Percentiles rank a stretch among this genome's conserved stretches.
Evolutionary conservation across 768 basidiomycete genomes (phyloP).

Genomic region (Cubamyces sp.): DNA sequence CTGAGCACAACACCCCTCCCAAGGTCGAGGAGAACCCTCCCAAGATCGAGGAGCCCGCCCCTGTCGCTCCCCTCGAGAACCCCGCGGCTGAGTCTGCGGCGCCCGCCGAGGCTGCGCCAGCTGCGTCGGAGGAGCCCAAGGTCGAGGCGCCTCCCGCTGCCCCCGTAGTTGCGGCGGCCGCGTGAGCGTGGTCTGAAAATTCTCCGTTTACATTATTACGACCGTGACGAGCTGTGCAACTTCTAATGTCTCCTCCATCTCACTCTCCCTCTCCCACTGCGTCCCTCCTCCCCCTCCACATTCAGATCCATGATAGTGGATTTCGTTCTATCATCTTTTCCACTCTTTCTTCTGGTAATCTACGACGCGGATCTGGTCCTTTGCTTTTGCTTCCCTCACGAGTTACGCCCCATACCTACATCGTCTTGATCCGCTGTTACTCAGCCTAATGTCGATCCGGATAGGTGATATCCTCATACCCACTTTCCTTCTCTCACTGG

Average conservation of each 20-base stretch:
- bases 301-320: slow-evolving; percentile 36
- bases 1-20: slow-evolving; percentile 65
- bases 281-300: slow-evolving; percentile 34
- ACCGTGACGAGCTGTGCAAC: slow-evolving; percentile 39
- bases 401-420: slow-evolving; percentile 55
- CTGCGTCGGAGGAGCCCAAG: slow-evolving; percentile 37
- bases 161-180: slow-evolving; percentile 77
- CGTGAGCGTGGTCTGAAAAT: slow-evolving; percentile 54
- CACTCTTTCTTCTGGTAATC: slow-evolving; percentile 39
- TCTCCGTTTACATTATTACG: slow-evolving; percentile 42
- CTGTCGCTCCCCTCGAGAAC: slow-evolving; percentile 84
- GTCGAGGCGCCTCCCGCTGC: slow-evolving; percentile 53
- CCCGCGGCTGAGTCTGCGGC: slow-evolving; percentile 58
- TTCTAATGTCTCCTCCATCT: slow-evolving; percentile 30
- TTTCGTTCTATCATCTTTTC: slow-evolving; percentile 39
- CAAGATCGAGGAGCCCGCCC: slow-evolving; percentile 81
- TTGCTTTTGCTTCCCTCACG: slow-evolving; percentile 55
- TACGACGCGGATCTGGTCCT: slow-evolving; percentile 59
- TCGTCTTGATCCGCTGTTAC: slow-evolving; percentile 45
- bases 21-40: slow-evolving; percentile 92
- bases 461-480: slow-evolving; percentile 35
- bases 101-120: slow-evolving; percentile 38
- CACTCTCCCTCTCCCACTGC: slow-evolving; percentile 22
- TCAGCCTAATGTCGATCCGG: slow-evolving; percentile 56
- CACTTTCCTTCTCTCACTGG: slow-evolving; percentile 55